A percentile compares a stretch with the other conserved stretches of the same genome.
Evolutionary conservation across 805 yeast species (phyloP).

Genomic region (Ogataea wickerhamii): DNA sequence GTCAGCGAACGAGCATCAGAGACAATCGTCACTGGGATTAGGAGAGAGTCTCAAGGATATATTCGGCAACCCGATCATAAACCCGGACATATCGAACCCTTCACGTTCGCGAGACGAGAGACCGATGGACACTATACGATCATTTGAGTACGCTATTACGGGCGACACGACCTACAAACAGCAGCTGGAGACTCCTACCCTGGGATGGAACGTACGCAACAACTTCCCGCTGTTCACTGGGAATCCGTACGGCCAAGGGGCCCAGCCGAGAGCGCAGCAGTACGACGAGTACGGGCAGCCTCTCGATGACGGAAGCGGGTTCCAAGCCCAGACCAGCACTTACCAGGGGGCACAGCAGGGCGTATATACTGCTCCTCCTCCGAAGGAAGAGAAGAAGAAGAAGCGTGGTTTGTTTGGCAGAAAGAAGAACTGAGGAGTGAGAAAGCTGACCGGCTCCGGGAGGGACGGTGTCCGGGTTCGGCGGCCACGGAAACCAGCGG

Average conservation of each 20-base stretch:
- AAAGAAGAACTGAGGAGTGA: conserved; percentile 32
- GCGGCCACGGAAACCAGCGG: too few species aligned
- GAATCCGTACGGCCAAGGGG: conserved; percentile 33
- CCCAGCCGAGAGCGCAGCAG: conserved; percentile 33
- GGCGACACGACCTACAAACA: conserved; percentile 80
- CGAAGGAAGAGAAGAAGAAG: conserved; percentile 54
- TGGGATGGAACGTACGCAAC: conserved; percentile 86
- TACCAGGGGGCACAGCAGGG: conserved; percentile 25
- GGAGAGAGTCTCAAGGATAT: conserved; percentile 64
- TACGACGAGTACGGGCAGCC: conserved; percentile 38
- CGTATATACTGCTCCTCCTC: conserved; percentile 43
- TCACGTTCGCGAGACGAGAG: conserved; percentile 91
- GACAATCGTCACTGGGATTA: conserved; percentile 31
- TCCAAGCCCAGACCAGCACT: conserved; percentile 14
- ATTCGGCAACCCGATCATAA: conserved; percentile 75
- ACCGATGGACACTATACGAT: conserved; percentile 92
- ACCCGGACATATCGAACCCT: conserved; percentile 90
- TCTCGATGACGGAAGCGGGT: conserved; percentile 30
- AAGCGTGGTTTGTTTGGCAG: conserved; percentile 80
- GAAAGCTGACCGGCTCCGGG: too few species aligned
- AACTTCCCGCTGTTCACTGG: conserved; percentile 59
- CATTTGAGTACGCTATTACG: conserved; percentile 90
- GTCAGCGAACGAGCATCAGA: conserved; percentile 35
- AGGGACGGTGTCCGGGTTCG: too few species aligned
- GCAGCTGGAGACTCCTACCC: conserved; percentile 69